A percentile compares a stretch with the other conserved stretches of the same genome.
These are phyloP conservation scores for Colletotrichum sidae DNA, from an alignment of 2,329 filamentous ascomycete genomes.

Conservation along the genomic window DNA sequence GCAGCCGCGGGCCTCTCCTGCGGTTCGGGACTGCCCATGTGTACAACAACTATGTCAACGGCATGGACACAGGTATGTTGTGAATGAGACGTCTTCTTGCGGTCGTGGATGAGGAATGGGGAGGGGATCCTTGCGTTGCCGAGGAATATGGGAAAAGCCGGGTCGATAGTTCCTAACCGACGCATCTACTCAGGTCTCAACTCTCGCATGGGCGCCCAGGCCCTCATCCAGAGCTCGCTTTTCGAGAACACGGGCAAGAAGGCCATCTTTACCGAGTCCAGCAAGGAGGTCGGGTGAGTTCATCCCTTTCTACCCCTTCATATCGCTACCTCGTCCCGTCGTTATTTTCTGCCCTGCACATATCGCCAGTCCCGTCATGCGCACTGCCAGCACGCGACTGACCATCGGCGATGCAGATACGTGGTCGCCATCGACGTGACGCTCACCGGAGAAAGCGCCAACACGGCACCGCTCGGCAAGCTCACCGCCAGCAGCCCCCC, in stretches of 20 bases:
- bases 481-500: conserved; percentile 61
- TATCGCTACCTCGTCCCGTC: too few species aligned
- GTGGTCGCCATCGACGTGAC: conserved; percentile 52
- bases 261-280: conserved; percentile 40
- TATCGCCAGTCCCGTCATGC: too few species aligned
- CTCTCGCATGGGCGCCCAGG: conserved; percentile 61
- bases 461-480: conserved; percentile 59
- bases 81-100: not conserved
- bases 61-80: conserved; percentile 37
- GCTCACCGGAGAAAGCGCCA: conserved; percentile 53
- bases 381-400: not conserved
- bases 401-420: conserved; percentile 38
- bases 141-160: not conserved
- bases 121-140: too few species aligned
- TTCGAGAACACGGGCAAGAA: conserved; percentile 55
- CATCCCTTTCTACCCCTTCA: not conserved
- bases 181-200: conserved; percentile 57
- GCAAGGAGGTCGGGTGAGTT: conserved; percentile 42
- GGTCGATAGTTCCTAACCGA: conserved; percentile 8
- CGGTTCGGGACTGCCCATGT: conserved; percentile 72
- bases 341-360: too few species aligned
- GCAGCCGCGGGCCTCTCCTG: conserved; percentile 68
- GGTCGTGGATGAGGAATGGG: not conserved
- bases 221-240: conserved; percentile 63
- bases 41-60: conserved; percentile 57